Evolutionary conservation across 768 basidiomycete species (phyloP).

Genomic region (Boletus sp.): DNA sequence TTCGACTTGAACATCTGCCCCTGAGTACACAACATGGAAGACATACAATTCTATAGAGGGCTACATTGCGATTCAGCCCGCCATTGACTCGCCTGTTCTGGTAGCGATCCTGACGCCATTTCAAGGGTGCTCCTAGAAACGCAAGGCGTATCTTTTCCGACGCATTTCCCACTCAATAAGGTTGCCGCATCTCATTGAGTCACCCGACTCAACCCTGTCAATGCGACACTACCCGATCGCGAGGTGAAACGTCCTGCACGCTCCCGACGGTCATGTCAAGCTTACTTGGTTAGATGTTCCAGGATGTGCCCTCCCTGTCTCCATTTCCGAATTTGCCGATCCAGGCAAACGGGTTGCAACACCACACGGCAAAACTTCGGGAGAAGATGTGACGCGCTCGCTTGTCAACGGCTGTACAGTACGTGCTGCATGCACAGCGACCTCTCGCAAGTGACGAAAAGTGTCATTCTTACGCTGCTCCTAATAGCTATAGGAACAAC

Average conservation of each 20-base stretch:
- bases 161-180: too few relatives aligned
- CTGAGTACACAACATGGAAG: neutral
- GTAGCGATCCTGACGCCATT: neutral
- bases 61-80: neutral
- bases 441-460: neutral
- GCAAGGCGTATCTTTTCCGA: neutral
- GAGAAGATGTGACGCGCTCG: neutral
- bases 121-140: neutral
- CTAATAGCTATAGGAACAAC: neutral
- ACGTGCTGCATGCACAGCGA: neutral
- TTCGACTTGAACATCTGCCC: slow-evolving; percentile 1
- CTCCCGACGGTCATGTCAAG: neutral
- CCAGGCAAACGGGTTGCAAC: neutral
- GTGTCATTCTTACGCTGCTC: neutral
- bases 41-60: neutral
- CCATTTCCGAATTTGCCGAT: neutral
- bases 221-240: neutral
- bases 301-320: neutral
- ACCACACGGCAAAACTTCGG: neutral
- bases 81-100: neutral
- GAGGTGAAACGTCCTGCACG: neutral
- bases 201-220: neutral
- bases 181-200: neutral
- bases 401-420: neutral
- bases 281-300: neutral